Evolutionary conservation across 441 rosid genomes (phyloP).

Genomic region (Erodium texanum): DNA sequence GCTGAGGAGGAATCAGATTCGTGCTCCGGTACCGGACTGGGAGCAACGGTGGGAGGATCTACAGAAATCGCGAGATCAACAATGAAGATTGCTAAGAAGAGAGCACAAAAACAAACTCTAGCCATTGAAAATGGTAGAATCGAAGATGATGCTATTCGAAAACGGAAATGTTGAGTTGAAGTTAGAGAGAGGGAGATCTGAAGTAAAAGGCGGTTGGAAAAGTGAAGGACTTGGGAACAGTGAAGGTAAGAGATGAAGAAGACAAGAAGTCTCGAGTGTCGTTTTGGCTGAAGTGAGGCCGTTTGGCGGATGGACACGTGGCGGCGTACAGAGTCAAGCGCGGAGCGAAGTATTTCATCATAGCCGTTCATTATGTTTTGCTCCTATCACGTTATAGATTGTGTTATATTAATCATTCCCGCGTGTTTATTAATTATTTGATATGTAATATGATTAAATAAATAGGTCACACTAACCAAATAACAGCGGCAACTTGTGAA

Average conservation of each 20-base stretch:
- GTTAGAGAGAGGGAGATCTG: not conserved
- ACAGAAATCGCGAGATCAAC: not conserved
- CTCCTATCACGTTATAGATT: no score
- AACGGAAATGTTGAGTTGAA: no score
- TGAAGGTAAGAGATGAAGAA: not conserved
- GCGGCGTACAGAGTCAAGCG: not conserved
- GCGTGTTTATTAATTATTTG: no score
- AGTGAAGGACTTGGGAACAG: not conserved
- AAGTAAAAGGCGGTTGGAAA: not conserved
- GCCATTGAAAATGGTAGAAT: not conserved
- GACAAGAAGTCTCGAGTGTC: not conserved
- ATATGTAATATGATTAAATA: no score
- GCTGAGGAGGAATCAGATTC: not conserved
- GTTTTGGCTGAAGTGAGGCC: not conserved
- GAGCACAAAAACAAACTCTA: not conserved
- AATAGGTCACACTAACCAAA: no score
- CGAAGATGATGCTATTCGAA: not conserved
- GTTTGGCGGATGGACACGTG: not conserved
- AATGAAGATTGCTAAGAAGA: not conserved
- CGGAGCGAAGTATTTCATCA: not conserved
- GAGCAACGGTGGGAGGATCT: conserved; percentile 3
- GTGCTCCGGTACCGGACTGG: not conserved
- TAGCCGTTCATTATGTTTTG: not conserved
- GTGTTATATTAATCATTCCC: no score
- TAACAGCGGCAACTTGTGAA: no score